Conservation (phyloP, 495 filamentous ascomycete species). For the Melanomma pulvis-pyrius region DNA sequence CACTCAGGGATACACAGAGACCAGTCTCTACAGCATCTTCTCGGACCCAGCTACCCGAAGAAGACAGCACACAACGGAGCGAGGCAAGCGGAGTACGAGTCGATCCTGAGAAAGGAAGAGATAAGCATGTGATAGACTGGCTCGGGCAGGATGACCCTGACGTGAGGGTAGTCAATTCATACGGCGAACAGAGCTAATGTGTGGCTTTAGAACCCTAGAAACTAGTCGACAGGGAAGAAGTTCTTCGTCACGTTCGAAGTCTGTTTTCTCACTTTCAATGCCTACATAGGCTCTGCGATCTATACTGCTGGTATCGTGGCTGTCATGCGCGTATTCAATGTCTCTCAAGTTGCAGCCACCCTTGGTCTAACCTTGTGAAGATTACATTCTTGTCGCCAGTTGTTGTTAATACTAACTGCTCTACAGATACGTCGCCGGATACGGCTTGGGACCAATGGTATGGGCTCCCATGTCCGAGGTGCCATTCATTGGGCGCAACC, state of each 20-base stretch:
- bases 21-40: constrained; percentile 6
- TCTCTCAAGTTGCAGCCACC: constrained; percentile 51
- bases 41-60: neutral
- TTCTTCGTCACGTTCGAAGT: constrained; percentile 51
- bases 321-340: constrained; percentile 51
- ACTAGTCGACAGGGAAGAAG: constrained; percentile 50
- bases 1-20: neutral
- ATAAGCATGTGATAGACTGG: constrained; percentile 42
- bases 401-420: neutral
- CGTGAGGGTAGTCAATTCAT: constrained; percentile 3
- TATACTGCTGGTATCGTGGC: constrained; percentile 47
- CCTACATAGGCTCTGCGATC: constrained; percentile 55
- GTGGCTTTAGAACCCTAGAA: constrained; percentile 44
- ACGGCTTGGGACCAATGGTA: constrained; percentile 41
- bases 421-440: constrained; percentile 18
- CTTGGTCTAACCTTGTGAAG: constrained; percentile 57
- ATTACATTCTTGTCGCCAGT: constrained; percentile 45
- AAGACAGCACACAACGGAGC: constrained; percentile 29
- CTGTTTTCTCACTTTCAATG: constrained; percentile 52
- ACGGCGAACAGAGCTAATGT: neutral
- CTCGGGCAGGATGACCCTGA: constrained; percentile 41
- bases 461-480: constrained; percentile 57
- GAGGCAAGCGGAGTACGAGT: constrained; percentile 40
- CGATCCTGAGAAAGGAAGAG: constrained; percentile 45
- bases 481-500: constrained; percentile 54